These are phyloP conservation scores for Aspergillus incahuasiensis DNA, from an alignment of 495 filamentous ascomycete genomes.

Conservation along the genomic window DNA sequence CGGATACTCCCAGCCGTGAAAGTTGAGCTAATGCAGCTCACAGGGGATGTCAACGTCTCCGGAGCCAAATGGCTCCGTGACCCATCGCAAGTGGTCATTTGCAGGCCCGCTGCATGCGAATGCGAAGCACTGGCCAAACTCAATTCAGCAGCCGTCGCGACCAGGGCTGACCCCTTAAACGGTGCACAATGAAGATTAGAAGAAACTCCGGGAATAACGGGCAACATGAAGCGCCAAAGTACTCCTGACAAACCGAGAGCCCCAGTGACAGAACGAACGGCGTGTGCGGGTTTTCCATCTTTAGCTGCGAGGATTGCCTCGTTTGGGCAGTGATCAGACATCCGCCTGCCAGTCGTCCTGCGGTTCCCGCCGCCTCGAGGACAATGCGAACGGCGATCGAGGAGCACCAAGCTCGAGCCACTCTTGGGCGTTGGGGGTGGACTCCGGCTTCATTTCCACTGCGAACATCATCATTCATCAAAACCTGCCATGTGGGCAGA, in stretches of 20 bases:
- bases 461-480: conserved; percentile 13
- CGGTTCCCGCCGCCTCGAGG: conserved; percentile 8
- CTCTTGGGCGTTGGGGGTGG: conserved; percentile 3
- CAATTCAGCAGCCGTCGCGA: background rate
- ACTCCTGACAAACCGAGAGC: background rate
- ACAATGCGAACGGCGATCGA: conserved; percentile 12
- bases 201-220: conserved; percentile 1
- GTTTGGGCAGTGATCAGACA: conserved; percentile 24
- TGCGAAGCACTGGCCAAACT: conserved; percentile 7
- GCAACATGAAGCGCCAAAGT: conserved; percentile 13
- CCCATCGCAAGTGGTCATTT: background rate
- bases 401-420: conserved; percentile 13
- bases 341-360: conserved; percentile 16
- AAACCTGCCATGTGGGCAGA: conserved; percentile 3
- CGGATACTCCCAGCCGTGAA: background rate
- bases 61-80: background rate
- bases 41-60: conserved; percentile 1
- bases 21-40: conserved; percentile 10
- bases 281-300: conserved; percentile 15
- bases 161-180: background rate
- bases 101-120: conserved; percentile 5
- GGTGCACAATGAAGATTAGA: background rate
- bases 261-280: conserved; percentile 6
- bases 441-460: conserved; percentile 9
- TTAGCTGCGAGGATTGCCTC: conserved; percentile 15